Base-by-base conservation (phyloP, 2,329 filamentous ascomycete species). In the Pestalotiopsis sp. region DNA sequence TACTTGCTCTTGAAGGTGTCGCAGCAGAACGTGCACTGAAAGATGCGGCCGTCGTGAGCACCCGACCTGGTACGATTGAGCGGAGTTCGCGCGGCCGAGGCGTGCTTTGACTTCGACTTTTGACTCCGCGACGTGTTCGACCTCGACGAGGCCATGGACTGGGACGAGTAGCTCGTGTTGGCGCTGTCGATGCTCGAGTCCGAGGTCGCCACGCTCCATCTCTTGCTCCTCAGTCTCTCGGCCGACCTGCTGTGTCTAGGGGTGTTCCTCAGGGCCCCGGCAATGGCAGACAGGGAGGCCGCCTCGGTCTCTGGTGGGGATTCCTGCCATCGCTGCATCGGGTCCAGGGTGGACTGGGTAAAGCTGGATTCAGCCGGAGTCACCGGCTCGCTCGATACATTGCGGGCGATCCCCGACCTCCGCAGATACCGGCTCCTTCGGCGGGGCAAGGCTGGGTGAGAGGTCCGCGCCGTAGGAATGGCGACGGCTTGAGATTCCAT, bases 1-100 rank as follows among this genome's bases (percentile, higher is more conserved):
- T 68, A 66, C 25, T 65, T 65, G 9, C 49, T 65, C 52, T 66
- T 68, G 38, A 65, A 68, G 14, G 67, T 65, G 3, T 68, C 67
- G n/a, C 45, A 39, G 27, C 67, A 68, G 25, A 68, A 68, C 2
- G 67, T 68, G 61, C 67, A 68, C 38, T 68, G 67, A 17, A 65
- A 68, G n/a, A 66, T 68, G 25, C 41, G 52, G 14, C 31, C 31
- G 31, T 39, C 23, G 17, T 45, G 31, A 4, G 36, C 60, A 12
- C 60, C 25, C 12, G 60, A 36, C 14, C 17, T 23, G 31, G 27
- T 6, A 13, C 60, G 23, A 23, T 45, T 45, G 31, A 38, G 60
- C 14, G 31, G 17, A 3, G 27, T 41, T 11, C 31, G 23, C 4
- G 60, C 60, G 6, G 23, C 27, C 17, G n/a, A 14, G 6, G 60